Conservation (phyloP, 2,329 filamentous ascomycete species). For the Monilinia aucupariae region DNA sequence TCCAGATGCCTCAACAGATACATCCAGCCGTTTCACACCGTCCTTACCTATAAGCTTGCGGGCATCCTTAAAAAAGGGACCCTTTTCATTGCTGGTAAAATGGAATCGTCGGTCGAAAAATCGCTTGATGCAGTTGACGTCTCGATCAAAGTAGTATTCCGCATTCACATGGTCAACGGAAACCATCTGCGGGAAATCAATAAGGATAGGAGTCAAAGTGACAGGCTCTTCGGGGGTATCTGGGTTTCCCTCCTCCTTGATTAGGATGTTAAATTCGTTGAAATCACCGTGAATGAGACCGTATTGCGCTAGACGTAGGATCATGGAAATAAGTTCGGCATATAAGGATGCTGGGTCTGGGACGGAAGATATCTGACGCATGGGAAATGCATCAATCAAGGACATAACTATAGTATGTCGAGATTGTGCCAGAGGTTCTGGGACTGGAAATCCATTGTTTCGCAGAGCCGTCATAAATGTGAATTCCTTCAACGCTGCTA, state of each 20-base stretch:
- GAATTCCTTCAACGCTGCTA: slow-evolving; percentile 90
- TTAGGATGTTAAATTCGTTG: slow-evolving; percentile 97
- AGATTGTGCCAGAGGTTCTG: slow-evolving; percentile 80
- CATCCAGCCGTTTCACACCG: slow-evolving; percentile 67
- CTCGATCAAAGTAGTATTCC: slow-evolving; percentile 94
- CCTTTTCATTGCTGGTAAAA: slow-evolving; percentile 74
- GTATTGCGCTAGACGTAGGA: slow-evolving; percentile 75
- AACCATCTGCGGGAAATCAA: slow-evolving; percentile 98
- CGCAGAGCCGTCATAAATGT: slow-evolving; percentile 86
- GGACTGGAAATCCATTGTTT: slow-evolving; percentile 83
- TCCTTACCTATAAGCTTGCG: slow-evolving; percentile 66
- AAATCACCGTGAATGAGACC: slow-evolving; percentile 97
- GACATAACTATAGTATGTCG: slow-evolving; percentile 96
- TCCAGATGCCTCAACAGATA: slow-evolving; percentile 84
- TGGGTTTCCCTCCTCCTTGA: slow-evolving; percentile 62
- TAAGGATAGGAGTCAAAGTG: slow-evolving; percentile 71
- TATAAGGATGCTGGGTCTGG: slow-evolving; percentile 83
- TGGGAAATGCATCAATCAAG: slow-evolving; percentile 83
- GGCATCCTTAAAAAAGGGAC: slow-evolving; percentile 80
- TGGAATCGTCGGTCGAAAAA: slow-evolving; percentile 89
- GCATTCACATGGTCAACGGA: slow-evolving; percentile 92
- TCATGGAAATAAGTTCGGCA: slow-evolving; percentile 81
- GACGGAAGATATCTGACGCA: slow-evolving; percentile 80
- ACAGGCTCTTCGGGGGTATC: slow-evolving; percentile 42
- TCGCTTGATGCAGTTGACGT: slow-evolving; percentile 90